Evolutionary conservation across 75 land plant genomes (phyloP), one percentile per base, ranked within the genome.

Genomic region (Larix kaempferi): DNA sequence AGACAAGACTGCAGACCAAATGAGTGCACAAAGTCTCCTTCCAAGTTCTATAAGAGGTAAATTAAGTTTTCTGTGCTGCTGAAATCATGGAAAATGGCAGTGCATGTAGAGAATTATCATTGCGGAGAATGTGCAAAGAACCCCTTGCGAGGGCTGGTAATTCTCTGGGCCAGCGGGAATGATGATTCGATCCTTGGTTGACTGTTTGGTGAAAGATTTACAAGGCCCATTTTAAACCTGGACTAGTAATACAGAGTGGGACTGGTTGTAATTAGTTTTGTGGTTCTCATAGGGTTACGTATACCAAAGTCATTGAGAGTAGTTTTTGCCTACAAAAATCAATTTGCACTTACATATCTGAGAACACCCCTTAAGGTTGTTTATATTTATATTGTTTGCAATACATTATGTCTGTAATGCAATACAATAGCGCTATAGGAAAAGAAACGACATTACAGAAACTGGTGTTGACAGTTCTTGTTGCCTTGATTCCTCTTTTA

Each of bases 331-430:
- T 95, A 95, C 85, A 91, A 86, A 78, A 96, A 95, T 63, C 96
- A 94, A 44, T 95, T 93, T 85, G 94, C 85, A 26, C 84, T 93
- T 11, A 93, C 98, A 22, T 95, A 88, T 80, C 84, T 93, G 61
- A 94, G 98, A 81, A 96, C 91, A 33, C 91, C 94, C 57, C 87
- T 95, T 67, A 87, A 93, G 93, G 92, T 90, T 60, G 83, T 93
- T 79, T 95, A 93, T 78, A 86, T 93, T 29, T 49, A 72, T 93
- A 69, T 88, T 94, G 14, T 77, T 83, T 26, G 35, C 89, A 27
- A 93, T 86, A 75, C 94, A 96, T 74, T 89, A 82, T 83, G 29
- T 96, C 56, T 91, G 75, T 69, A 65, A 60, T 25, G 64, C n/a
- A 21, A 41, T 92, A 71, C 75, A 78, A 59, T 88, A 74, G n/a